Conservation (phyloP, 169 alveolate genomes). For the Besnoitia besnoiti region DNA sequence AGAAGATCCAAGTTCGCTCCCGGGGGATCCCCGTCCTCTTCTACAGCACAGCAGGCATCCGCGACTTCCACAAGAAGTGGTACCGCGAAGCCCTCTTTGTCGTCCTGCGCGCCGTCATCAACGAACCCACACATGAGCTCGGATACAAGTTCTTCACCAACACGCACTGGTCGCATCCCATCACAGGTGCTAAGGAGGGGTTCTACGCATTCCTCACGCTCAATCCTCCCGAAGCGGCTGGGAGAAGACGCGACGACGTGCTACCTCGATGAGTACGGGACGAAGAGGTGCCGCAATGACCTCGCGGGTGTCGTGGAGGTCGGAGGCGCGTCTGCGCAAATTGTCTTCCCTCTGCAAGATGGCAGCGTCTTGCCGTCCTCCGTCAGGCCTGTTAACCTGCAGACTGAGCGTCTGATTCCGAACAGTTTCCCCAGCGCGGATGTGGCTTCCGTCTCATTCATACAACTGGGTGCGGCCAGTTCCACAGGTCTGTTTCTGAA, state of each 20-base stretch:
- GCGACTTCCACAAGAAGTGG: constrained; percentile 47
- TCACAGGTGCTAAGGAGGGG: constrained; percentile 45
- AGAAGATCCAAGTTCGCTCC: no score
- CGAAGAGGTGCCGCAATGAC: neutral
- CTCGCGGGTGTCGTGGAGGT: constrained; percentile 50
- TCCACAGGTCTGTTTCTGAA: constrained; percentile 27
- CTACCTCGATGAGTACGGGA: neutral
- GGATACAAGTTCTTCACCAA: constrained; percentile 28
- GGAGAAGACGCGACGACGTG: neutral
- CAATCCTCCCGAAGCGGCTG: constrained; percentile 17
- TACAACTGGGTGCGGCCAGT: constrained; percentile 45
- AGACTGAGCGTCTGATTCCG: neutral
- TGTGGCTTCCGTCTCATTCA: constrained; percentile 11
- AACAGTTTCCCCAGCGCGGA: neutral
- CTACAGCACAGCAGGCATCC: constrained; percentile 48
- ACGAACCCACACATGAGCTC: neutral
- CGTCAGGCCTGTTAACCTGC: neutral
- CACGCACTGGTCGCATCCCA: constrained; percentile 33
- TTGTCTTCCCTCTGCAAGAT: constrained; percentile 21
- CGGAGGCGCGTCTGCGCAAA: constrained; percentile 55
- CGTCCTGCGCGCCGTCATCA: neutral
- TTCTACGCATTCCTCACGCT: constrained; percentile 13
- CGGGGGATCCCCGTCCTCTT: constrained; percentile 41
- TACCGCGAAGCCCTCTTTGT: constrained; percentile 35
- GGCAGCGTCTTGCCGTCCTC: constrained; percentile 17